These are phyloP conservation scores for Kingdonia uniflora DNA, from an alignment of 164 flowering plant species.

Conservation along the genomic window DNA sequence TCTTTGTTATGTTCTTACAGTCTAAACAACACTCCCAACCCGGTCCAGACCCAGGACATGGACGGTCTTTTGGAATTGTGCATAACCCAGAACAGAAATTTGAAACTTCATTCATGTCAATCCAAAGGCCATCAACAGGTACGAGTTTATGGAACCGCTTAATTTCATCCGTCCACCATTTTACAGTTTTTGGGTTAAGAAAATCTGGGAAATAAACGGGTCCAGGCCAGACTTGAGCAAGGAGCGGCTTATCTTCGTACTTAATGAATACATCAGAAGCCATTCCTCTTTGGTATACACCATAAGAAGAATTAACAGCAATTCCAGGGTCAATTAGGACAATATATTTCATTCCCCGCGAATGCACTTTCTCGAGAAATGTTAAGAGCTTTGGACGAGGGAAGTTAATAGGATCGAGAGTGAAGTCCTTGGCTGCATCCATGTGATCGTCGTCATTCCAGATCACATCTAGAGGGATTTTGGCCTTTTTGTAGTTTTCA, in stretches of 20 bases:
- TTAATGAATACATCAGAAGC: conserved; percentile 79
- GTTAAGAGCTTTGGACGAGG: conserved; percentile 56
- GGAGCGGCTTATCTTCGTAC: conserved; percentile 59
- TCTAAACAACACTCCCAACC: conserved; percentile 92
- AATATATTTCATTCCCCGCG: conserved; percentile 69
- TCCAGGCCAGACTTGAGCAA: conserved; percentile 97
- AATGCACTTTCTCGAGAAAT: conserved; percentile 60
- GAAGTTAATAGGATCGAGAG: conserved; percentile 60
- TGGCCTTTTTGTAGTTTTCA: conserved; percentile 66
- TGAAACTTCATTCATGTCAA: conserved; percentile 94
- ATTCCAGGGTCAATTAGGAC: conserved; percentile 92
- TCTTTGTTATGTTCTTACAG: conserved; percentile 73
- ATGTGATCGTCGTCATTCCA: conserved; percentile 97
- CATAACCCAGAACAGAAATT: conserved; percentile 83
- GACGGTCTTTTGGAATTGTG: conserved; percentile 43
- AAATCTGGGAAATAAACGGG: conserved; percentile 91
- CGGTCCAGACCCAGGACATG: conserved; percentile 59
- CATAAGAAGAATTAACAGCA: conserved; percentile 59
- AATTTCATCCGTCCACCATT: conserved; percentile 85
- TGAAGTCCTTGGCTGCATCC: conserved; percentile 91
- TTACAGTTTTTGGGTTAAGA: conserved; percentile 68
- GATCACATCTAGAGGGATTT: conserved; percentile 89
- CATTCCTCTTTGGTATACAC: conserved; percentile 55
- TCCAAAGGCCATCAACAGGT: conserved; percentile 94
- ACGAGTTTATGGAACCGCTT: conserved; percentile 67